Conservation (phyloP, 225 moss, liverwort and hornwort species). For the Thuidium tamariscinum region DNA sequence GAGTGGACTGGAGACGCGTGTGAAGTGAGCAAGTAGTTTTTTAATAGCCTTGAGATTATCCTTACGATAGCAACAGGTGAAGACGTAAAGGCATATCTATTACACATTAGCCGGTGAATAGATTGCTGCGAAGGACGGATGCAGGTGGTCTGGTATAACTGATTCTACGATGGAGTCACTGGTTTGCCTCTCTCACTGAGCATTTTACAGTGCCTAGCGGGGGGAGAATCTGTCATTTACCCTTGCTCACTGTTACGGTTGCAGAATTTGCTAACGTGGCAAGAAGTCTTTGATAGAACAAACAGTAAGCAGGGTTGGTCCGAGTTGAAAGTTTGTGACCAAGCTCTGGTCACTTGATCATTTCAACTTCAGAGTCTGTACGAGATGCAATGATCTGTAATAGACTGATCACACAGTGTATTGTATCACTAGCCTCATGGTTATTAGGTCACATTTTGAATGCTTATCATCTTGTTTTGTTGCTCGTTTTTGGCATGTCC, state of each 20-base stretch:
- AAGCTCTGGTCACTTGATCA: neutral
- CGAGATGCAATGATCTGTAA: neutral
- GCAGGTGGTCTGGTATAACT: neutral
- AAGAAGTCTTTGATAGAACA: neutral
- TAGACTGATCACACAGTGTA: neutral
- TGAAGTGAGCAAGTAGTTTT: neutral
- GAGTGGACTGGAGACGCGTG: conserved; percentile 4
- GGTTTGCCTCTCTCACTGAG: neutral
- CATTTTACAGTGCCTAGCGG: neutral
- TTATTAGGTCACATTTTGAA: neutral
- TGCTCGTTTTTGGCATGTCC: neutral
- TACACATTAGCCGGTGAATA: neutral
- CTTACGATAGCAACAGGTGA: neutral
- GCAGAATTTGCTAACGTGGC: neutral
- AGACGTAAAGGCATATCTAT: neutral
- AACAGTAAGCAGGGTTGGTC: neutral
- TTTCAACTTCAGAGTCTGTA: neutral
- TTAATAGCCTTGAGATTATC: neutral
- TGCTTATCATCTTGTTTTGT: neutral
- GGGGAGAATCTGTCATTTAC: neutral
- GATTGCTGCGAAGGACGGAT: neutral
- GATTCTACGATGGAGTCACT: neutral
- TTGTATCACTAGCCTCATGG: neutral
- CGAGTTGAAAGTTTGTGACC: neutral
- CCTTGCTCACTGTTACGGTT: neutral